These are phyloP conservation scores for Kwoniella newhampshirensis DNA, from an alignment of 768 basidiomycete species.

Conservation along the genomic window DNA sequence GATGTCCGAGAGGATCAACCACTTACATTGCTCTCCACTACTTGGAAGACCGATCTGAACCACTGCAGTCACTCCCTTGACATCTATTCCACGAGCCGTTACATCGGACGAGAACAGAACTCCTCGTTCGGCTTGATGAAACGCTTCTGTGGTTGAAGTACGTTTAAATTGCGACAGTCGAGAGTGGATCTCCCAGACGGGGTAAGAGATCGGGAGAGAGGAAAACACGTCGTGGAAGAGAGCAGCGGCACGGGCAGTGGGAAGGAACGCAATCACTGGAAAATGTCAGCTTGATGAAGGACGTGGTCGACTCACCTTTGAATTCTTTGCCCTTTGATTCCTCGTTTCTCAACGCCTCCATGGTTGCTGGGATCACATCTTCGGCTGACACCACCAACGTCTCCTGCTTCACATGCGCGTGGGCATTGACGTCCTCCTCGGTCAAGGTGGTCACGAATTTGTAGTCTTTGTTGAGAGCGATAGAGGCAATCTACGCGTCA, in stretches of 20 bases:
- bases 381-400: slow-evolving; percentile 56
- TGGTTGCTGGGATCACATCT: slow-evolving; percentile 56
- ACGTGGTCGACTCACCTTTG: slow-evolving; percentile 32
- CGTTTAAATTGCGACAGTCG: slow-evolving; percentile 60
- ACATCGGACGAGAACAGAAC: slow-evolving; percentile 56
- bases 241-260: slow-evolving; percentile 65
- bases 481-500: slow-evolving; percentile 54
- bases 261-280: slow-evolving; percentile 66
- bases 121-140: slow-evolving; percentile 57
- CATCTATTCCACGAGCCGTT: slow-evolving; percentile 65
- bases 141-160: slow-evolving; percentile 58
- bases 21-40: slow-evolving; percentile 53
- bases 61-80: slow-evolving; percentile 65
- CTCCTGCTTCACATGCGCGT: slow-evolving; percentile 63
- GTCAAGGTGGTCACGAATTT: slow-evolving; percentile 63
- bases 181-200: slow-evolving; percentile 63
- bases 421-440: slow-evolving; percentile 63
- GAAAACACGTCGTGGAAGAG: slow-evolving; percentile 54
- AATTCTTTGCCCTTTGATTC: slow-evolving; percentile 11
- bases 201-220: slow-evolving; percentile 22
- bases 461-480: slow-evolving; percentile 50
- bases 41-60: slow-evolving; percentile 58
- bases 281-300: slow-evolving; percentile 3
- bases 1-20: background rate
- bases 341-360: slow-evolving; percentile 36